A percentile compares a stretch with the other conserved stretches of the same genome.
Conservation (phyloP, 1,284 basidiomycete genomes). For the Cryptococcus sp. region DNA sequence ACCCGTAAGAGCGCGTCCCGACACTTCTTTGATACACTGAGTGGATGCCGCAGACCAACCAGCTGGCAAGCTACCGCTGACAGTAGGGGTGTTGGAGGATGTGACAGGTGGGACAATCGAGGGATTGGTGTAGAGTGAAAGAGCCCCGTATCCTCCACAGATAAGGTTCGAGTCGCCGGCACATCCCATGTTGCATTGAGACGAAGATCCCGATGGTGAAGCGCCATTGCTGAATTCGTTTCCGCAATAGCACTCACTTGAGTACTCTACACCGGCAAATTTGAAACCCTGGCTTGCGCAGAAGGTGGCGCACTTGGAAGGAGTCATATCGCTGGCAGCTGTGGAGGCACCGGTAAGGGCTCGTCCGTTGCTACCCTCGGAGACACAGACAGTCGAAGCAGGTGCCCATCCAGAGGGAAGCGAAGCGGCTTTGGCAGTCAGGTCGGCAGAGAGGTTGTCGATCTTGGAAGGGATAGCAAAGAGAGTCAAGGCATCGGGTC, state of each 20-base stretch:
- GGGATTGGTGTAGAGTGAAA: conserved; percentile 6
- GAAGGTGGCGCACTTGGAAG: conserved; percentile 15
- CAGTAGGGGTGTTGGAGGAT: neutral
- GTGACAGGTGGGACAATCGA: conserved; percentile 3
- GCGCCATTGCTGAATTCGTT: conserved; percentile 17
- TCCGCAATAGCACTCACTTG: conserved; percentile 13
- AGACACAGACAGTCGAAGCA: conserved; percentile 7
- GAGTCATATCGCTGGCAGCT: conserved; percentile 15
- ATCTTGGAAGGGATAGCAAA: conserved; percentile 26
- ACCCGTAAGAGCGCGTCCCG: conserved; percentile 6
- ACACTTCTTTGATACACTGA: conserved; percentile 13
- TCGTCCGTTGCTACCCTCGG: conserved; percentile 11
- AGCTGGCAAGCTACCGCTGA: conserved; percentile 7
- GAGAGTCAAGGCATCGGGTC: conserved; percentile 17
- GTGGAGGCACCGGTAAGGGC: conserved; percentile 16
- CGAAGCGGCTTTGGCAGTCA: conserved; percentile 1
- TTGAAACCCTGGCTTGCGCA: conserved; percentile 21
- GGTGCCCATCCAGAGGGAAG: conserved; percentile 7
- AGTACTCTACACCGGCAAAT: conserved; percentile 25
- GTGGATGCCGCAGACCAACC: conserved; percentile 12
- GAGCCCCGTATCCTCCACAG: conserved; percentile 4
- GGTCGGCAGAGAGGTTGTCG: neutral
- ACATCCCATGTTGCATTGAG: conserved; percentile 18
- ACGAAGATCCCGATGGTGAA: conserved; percentile 8
- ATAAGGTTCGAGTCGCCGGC: conserved; percentile 10